Conservation (phyloP, 2,329 filamentous ascomycete genomes). For the Whalleya microplaca region DNA sequence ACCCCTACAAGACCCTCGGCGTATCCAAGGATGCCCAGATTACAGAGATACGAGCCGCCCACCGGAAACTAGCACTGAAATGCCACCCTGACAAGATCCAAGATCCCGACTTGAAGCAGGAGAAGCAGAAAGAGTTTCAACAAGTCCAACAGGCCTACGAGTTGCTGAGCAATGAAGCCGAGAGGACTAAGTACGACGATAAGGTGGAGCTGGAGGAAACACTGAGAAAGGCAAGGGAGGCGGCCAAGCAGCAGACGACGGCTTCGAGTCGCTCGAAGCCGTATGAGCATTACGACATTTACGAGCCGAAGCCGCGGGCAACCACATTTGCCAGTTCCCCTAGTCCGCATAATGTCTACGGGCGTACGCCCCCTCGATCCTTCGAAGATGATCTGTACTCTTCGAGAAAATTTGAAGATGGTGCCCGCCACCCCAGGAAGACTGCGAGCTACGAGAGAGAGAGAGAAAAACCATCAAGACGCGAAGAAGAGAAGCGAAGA, state of each 20-base stretch:
- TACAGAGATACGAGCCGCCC: conserved; percentile 74
- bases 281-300: conserved; percentile 48
- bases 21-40: conserved; percentile 72
- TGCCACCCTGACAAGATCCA: conserved; percentile 93
- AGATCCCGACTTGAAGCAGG: conserved; percentile 73
- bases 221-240: conserved; percentile 56
- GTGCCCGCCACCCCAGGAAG: conserved; percentile 47
- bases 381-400: conserved; percentile 52
- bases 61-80: conserved; percentile 85
- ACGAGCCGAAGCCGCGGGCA: conserved; percentile 53
- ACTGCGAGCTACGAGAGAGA: conserved; percentile 49
- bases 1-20: conserved; percentile 81
- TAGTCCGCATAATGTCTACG: conserved; percentile 33
- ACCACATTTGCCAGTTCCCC: conserved; percentile 43
- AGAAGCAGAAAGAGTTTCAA: conserved; percentile 87
- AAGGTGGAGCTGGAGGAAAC: conserved; percentile 65
- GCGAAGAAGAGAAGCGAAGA: conserved; percentile 43
- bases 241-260: conserved; percentile 48
- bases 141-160: conserved; percentile 93
- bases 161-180: conserved; percentile 76
- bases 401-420: conserved; percentile 47
- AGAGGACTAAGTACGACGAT: conserved; percentile 78
- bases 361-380: conserved; percentile 42
- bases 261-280: conserved; percentile 44
- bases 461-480: conserved; percentile 47